phyloP scores from a whole-genome alignment of 352 stramenopile genomes.

The Phytopythium kandeliae region DNA sequence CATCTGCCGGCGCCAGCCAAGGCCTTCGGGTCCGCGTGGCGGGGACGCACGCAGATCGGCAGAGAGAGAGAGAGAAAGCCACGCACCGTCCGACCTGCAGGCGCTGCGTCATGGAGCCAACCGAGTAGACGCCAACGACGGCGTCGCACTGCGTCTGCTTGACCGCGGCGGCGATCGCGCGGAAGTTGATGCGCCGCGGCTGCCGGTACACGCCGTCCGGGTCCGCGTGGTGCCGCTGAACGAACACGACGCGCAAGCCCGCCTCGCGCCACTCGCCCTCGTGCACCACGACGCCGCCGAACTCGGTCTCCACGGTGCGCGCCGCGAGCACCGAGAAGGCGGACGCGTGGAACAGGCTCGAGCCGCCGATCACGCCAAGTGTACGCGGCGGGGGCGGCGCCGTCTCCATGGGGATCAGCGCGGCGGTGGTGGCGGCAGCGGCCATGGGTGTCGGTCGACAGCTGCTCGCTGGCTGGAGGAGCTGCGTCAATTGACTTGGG shows the following conservation, averaged over 20 bases:
- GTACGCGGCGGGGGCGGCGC: constrained; percentile 20
- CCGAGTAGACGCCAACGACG: constrained; percentile 83
- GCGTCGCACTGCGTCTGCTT: constrained; percentile 49
- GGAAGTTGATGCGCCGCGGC: constrained; percentile 85
- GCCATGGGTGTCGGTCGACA: too few relatives aligned
- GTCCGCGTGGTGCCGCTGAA: constrained; percentile 82
- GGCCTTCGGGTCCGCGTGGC: too few relatives aligned
- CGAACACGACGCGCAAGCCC: constrained; percentile 65
- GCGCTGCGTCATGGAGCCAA: constrained; percentile 72
- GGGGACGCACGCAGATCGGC: too few relatives aligned
- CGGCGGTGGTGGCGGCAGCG: background rate
- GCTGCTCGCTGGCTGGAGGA: too few relatives aligned
- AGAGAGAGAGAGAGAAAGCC: background rate
- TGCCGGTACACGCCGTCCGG: constrained; percentile 72
- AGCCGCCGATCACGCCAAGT: constrained; percentile 83
- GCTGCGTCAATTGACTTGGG: too few relatives aligned
- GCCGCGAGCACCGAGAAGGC: constrained; percentile 45
- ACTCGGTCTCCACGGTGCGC: constrained; percentile 59
- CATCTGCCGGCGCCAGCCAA: background rate
- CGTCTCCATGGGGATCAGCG: background rate
- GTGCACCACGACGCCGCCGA: constrained; percentile 55
- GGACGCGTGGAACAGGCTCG: constrained; percentile 80
- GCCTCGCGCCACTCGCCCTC: constrained; percentile 42
- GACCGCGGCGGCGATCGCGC: constrained; percentile 64
- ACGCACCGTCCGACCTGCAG: constrained; percentile 36